Conservation (phyloP, 179 eudicot species). For the Amaranthus tricolor region DNA sequence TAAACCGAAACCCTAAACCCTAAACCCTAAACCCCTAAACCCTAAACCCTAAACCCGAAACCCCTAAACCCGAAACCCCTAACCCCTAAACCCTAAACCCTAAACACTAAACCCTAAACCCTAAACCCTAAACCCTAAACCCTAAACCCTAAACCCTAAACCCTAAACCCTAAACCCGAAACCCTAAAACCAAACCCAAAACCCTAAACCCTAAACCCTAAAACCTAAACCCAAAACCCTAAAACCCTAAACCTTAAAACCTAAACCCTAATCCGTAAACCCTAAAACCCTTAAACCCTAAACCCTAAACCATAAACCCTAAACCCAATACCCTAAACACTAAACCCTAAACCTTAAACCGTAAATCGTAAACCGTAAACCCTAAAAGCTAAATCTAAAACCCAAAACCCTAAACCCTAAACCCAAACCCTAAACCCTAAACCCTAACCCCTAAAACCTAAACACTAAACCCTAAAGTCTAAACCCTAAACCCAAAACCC, state of each 20-base stretch:
- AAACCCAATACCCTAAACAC: constrained; percentile 26
- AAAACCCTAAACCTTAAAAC: constrained; percentile 24
- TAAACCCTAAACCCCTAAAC: constrained; percentile 24
- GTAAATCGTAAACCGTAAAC: constrained; percentile 12
- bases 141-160: constrained; percentile 15
- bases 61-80: constrained; percentile 18
- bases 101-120: constrained; percentile 15
- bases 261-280: constrained; percentile 19
- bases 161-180: constrained; percentile 15
- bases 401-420: constrained; percentile 20
- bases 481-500: constrained; percentile 9
- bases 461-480: constrained; percentile 17
- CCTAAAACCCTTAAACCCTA: constrained; percentile 19
- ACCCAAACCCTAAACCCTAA: constrained; percentile 19
- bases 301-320: constrained; percentile 22
- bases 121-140: constrained; percentile 25
- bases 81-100: constrained; percentile 15
- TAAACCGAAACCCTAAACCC: constrained; percentile 27
- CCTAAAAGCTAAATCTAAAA: constrained; percentile 16
- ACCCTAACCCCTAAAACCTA: constrained; percentile 13
- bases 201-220: constrained; percentile 9
- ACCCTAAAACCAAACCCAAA: constrained; percentile 16
- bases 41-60: constrained; percentile 22
- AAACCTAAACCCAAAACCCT: constrained; percentile 18
- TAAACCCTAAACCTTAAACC: constrained; percentile 24